Conservation (phyloP, 73 alveolate species). For the Urostyla sp. region DNA sequence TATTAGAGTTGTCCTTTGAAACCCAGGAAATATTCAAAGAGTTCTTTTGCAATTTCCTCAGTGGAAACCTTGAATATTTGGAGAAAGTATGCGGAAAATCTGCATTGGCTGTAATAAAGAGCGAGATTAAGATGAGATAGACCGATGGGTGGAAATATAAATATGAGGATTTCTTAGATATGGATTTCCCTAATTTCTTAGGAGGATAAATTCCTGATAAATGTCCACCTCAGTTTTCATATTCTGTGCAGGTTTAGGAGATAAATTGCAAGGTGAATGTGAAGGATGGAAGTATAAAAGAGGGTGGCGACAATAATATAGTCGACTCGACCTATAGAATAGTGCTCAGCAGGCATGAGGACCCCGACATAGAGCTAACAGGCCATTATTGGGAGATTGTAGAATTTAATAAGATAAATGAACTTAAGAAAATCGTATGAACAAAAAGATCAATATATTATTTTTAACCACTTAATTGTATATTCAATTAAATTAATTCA, state of each 20-base stretch:
- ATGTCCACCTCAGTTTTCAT: constrained; percentile 52
- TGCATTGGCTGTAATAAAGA: constrained; percentile 63
- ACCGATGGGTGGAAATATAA: constrained; percentile 67
- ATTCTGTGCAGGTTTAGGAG: constrained; percentile 53
- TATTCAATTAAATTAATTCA: background rate
- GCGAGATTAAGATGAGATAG: constrained; percentile 54
- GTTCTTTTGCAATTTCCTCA: constrained; percentile 56
- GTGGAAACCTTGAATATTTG: constrained; percentile 63
- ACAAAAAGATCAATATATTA: background rate
- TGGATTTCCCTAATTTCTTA: constrained; percentile 2
- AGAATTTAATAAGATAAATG: constrained; percentile 64
- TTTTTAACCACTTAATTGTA: background rate
- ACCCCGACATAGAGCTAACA: constrained; percentile 68
- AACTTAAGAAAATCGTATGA: constrained; percentile 65
- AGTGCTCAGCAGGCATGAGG: constrained; percentile 51
- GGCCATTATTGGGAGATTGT: constrained; percentile 77
- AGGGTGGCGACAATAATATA: constrained; percentile 54
- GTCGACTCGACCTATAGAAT: constrained; percentile 32
- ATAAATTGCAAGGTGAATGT: constrained; percentile 56
- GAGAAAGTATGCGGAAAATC: constrained; percentile 67
- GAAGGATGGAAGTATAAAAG: constrained; percentile 50
- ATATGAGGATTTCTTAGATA: constrained; percentile 34
- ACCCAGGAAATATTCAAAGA: constrained; percentile 57
- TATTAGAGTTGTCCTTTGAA: constrained; percentile 36
- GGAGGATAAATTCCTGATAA: constrained; percentile 52